A percentile compares a stretch with the other conserved stretches of the same genome.
These are phyloP conservation scores for Ophiostoma himal-ulmi DNA, from an alignment of 2,329 filamentous ascomycete genomes.

Conservation along the genomic window DNA sequence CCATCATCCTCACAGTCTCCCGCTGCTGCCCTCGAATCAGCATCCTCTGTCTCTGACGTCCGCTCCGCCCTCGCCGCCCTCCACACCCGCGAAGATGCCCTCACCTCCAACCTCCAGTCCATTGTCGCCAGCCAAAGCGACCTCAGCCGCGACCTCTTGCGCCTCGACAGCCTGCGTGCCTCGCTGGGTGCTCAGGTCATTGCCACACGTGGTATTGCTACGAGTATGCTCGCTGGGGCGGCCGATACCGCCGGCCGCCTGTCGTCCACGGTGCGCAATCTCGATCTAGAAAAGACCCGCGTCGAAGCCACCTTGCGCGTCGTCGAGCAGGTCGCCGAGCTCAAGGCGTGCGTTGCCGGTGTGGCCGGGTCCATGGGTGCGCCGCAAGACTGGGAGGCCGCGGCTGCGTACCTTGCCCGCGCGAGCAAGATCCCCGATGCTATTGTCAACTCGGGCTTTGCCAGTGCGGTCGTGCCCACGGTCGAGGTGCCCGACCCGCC, in stretches of 20 bases:
- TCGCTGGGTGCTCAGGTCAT: slow-evolving; percentile 82
- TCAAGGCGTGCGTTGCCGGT: slow-evolving; percentile 92
- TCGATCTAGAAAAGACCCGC: slow-evolving; percentile 85
- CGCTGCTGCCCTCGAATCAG: slow-evolving; percentile 52
- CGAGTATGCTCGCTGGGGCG: slow-evolving; percentile 83
- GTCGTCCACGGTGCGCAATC: slow-evolving; percentile 75
- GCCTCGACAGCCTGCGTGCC: slow-evolving; percentile 82
- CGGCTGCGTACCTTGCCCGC: slow-evolving; percentile 79
- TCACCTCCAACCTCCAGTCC: slow-evolving; percentile 39
- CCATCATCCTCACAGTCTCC: background rate
- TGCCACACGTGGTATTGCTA: slow-evolving; percentile 74
- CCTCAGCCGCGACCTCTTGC: slow-evolving; percentile 76
- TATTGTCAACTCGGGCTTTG: slow-evolving; percentile 79
- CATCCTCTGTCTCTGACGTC: slow-evolving; percentile 71
- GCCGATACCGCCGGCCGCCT: slow-evolving; percentile 80
- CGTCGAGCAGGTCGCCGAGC: slow-evolving; percentile 92
- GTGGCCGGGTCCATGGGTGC: slow-evolving; percentile 95
- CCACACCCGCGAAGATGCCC: slow-evolving; percentile 65
- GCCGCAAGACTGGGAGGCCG: slow-evolving; percentile 97
- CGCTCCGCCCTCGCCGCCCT: slow-evolving; percentile 69
- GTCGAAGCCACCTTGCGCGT: slow-evolving; percentile 87
- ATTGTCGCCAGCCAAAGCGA: slow-evolving; percentile 40
- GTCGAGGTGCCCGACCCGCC: slow-evolving; percentile 93
- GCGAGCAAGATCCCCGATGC: slow-evolving; percentile 73
- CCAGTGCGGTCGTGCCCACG: slow-evolving; percentile 86